These are phyloP conservation scores for Lipomyces japonicus DNA, from an alignment of 805 yeast genomes.

Conservation along the genomic window DNA sequence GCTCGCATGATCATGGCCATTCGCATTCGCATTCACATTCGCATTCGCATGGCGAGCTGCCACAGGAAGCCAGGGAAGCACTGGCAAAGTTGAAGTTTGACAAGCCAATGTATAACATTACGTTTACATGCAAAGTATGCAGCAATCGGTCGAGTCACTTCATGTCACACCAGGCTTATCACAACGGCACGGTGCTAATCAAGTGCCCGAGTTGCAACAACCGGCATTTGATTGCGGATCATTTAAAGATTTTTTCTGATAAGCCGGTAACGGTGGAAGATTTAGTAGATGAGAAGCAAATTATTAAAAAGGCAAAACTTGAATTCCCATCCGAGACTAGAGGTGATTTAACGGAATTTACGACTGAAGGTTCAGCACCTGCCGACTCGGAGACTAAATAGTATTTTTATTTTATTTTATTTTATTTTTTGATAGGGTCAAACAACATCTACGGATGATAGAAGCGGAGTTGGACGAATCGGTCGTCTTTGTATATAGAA, in stretches of 20 bases:
- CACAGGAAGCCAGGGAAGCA: conserved; percentile 2
- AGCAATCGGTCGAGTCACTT: conserved; percentile 77
- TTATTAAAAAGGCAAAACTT: not conserved
- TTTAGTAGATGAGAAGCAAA: conserved; percentile 6
- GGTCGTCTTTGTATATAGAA: too few relatives aligned
- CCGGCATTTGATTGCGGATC: conserved; percentile 89
- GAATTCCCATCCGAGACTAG: too few relatives aligned
- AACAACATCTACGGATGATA: too few relatives aligned
- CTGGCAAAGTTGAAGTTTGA: conserved; percentile 43
- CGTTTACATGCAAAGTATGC: conserved; percentile 90
- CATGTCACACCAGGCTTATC: conserved; percentile 90
- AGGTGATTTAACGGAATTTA: too few relatives aligned
- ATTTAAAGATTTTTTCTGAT: conserved; percentile 47
- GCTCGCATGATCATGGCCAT: not conserved
- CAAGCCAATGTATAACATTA: conserved; percentile 76
- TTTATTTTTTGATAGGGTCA: not conserved
- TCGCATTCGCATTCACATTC: conserved; percentile 7
- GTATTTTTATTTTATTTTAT: not conserved
- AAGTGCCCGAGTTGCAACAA: conserved; percentile 89
- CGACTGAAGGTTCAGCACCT: too few relatives aligned
- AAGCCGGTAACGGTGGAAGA: conserved; percentile 17
- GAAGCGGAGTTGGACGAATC: too few relatives aligned
- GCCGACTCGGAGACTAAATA: too few relatives aligned
- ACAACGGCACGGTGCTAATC: conserved; percentile 77
- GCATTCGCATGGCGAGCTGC: not conserved